These are phyloP conservation scores for Diutina scorzettiae DNA, from an alignment of 1,139 yeast genomes.

Conservation along the genomic window DNA sequence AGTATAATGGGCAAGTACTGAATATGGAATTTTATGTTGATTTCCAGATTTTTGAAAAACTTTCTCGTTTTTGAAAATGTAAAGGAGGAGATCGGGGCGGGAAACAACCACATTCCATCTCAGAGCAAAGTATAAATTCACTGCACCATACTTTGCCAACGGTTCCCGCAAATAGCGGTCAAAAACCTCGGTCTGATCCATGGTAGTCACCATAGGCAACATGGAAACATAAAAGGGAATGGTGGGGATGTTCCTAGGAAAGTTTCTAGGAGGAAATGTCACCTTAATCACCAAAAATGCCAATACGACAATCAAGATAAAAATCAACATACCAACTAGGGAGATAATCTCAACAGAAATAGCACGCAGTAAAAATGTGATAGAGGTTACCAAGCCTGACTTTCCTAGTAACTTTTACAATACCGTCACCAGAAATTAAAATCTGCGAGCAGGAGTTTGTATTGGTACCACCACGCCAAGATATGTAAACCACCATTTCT, in stretches of 20 bases:
- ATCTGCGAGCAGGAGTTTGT: too few species aligned
- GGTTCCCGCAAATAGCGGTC: conserved; percentile 14
- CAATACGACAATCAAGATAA: too few species aligned
- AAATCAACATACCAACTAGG: too few species aligned
- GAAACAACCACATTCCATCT: conserved; percentile 50
- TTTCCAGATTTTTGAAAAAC: conserved; percentile 49
- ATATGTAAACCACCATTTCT: too few species aligned
- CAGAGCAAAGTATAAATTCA: conserved; percentile 48
- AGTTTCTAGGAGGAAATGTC: conserved; percentile 11
- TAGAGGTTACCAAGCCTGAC: too few species aligned
- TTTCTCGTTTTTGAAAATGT: conserved; percentile 37
- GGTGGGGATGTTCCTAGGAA: conserved; percentile 36
- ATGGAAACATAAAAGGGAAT: conserved; percentile 51
- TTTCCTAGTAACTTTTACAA: too few species aligned
- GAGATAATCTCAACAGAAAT: too few species aligned
- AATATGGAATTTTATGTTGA: conserved; percentile 44
- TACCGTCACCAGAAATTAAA: too few species aligned
- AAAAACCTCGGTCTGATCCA: conserved; percentile 41
- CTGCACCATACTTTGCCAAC: conserved; percentile 36
- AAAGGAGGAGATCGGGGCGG: conserved; percentile 33
- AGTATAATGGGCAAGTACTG: conserved; percentile 43
- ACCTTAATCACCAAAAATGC: too few species aligned
- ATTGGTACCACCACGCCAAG: too few species aligned
- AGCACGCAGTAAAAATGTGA: too few species aligned
- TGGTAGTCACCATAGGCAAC: conserved; percentile 28